A percentile compares a stretch with the other conserved stretches of the same genome.
Conservation (phyloP, 371 early-diverging fungal species). For the Rhizomucor miehei region DNA sequence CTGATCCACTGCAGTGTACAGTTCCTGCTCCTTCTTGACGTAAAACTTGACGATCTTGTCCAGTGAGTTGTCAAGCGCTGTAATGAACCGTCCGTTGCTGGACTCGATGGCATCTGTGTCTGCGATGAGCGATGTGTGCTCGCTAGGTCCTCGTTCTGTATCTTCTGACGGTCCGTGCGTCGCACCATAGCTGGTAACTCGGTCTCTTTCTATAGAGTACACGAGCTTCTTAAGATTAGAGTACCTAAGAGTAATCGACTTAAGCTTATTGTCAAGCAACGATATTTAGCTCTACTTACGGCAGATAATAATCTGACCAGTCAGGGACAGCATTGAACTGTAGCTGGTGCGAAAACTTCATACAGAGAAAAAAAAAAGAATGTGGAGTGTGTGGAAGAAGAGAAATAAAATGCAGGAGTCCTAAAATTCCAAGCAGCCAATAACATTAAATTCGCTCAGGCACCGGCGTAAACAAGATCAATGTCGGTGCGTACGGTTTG, state of each 20-base stretch:
- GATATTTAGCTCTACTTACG: constrained; percentile 34
- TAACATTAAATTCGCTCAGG: too few species aligned
- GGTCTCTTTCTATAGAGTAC: constrained; percentile 85
- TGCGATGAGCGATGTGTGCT: constrained; percentile 41
- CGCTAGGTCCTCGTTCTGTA: constrained; percentile 31
- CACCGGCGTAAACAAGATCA: too few species aligned
- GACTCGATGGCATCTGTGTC: constrained; percentile 28
- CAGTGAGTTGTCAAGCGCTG: constrained; percentile 76
- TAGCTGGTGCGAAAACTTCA: constrained; percentile 69
- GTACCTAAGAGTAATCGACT: too few species aligned
- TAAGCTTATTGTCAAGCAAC: too few species aligned
- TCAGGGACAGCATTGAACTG: constrained; percentile 89
- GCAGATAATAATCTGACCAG: constrained; percentile 83
- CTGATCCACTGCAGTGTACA: constrained; percentile 60
- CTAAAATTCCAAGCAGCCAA: too few species aligned
- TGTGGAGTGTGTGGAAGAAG: neutral
- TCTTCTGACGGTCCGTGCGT: constrained; percentile 19
- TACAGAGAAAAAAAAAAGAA: neutral
- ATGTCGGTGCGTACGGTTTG: too few species aligned
- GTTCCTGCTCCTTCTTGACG: constrained; percentile 75
- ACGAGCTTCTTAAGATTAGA: constrained; percentile 87
- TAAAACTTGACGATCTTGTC: constrained; percentile 82
- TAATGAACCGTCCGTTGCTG: constrained; percentile 61
- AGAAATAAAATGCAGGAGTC: constrained; percentile 1
- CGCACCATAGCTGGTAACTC: constrained; percentile 42